These are phyloP conservation scores for Trametes elegans DNA, from an alignment of 768 basidiomycete species.

Conservation along the genomic window DNA sequence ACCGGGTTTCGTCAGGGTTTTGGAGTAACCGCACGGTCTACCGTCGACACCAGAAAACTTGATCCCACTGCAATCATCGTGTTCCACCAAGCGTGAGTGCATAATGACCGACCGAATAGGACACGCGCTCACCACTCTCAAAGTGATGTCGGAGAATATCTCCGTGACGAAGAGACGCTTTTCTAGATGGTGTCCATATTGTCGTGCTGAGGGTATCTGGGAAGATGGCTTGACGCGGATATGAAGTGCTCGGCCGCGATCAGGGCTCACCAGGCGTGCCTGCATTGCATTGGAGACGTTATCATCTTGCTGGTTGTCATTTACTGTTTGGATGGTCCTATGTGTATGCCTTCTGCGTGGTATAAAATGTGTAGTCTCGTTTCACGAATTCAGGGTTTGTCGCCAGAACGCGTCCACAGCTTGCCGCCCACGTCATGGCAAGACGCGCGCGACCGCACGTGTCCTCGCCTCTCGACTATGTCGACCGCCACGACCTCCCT, in stretches of 20 bases:
- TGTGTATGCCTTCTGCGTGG: neutral
- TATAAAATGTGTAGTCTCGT: too few species aligned
- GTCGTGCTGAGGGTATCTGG: neutral
- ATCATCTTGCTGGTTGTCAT: conserved; percentile 7
- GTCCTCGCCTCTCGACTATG: conserved; percentile 21
- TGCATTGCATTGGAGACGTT: conserved; percentile 8
- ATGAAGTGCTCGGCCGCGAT: conserved; percentile 45
- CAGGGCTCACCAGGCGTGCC: conserved; percentile 9
- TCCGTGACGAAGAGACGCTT: conserved; percentile 92
- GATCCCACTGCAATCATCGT: conserved; percentile 97
- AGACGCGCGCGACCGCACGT: conserved; percentile 18
- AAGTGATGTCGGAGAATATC: conserved; percentile 97
- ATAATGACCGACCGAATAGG: neutral
- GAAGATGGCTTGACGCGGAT: conserved; percentile 26
- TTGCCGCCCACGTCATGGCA: conserved; percentile 19
- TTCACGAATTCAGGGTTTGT: too few species aligned
- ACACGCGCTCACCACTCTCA: conserved; percentile 4
- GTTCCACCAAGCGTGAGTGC: conserved; percentile 91
- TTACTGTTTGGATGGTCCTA: neutral
- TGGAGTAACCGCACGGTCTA: conserved; percentile 94
- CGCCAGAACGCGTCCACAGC: neutral
- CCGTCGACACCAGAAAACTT: conserved; percentile 92
- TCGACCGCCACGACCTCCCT: conserved; percentile 31
- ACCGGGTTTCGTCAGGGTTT: conserved; percentile 67
- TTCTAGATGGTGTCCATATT: conserved; percentile 46